phyloP scores from a whole-genome alignment of 495 filamentous ascomycete species.

The Haplographium delicatum region DNA sequence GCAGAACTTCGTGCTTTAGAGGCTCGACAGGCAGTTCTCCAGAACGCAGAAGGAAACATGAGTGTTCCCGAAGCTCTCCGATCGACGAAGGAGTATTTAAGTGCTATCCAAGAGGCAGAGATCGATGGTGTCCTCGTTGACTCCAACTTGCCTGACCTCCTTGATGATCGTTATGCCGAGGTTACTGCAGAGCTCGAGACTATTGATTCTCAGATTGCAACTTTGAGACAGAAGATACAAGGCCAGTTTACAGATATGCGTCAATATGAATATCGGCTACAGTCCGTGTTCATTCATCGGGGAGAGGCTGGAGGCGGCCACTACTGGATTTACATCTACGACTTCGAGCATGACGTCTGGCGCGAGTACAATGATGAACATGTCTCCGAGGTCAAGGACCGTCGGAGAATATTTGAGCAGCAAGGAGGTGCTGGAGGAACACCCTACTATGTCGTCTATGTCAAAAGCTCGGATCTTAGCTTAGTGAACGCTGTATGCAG shows the following conservation, averaged over 20 bases:
- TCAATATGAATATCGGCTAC: conserved; percentile 70
- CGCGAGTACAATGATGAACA: conserved; percentile 88
- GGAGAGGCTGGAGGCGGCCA: conserved; percentile 66
- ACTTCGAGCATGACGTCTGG: conserved; percentile 77
- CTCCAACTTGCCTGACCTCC: conserved; percentile 15
- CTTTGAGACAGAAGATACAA: conserved; percentile 36
- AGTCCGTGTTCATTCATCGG: conserved; percentile 87
- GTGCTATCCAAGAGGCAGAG: conserved; percentile 23
- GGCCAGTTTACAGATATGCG: conserved; percentile 56
- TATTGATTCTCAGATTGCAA: conserved; percentile 15
- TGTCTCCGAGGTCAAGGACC: conserved; percentile 63
- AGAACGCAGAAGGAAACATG: conserved; percentile 9
- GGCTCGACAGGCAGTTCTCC: conserved; percentile 18
- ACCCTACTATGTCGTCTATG: conserved; percentile 86
- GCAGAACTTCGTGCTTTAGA: conserved; percentile 45
- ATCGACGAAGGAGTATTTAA: conserved; percentile 25
- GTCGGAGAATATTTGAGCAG: conserved; percentile 59
- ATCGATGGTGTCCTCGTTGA: conserved; percentile 19
- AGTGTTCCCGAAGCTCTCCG: conserved; percentile 24
- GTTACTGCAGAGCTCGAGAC: conserved; percentile 21
- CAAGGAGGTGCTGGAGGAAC: conserved; percentile 55
- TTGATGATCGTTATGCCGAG: conserved; percentile 21
- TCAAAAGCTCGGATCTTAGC: conserved; percentile 56
- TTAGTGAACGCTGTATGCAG: conserved; percentile 46
- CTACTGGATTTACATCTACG: conserved; percentile 96